These are phyloP conservation scores for Acanthamoeba royreba DNA, from an alignment of 208 protist species.

Conservation along the genomic window DNA sequence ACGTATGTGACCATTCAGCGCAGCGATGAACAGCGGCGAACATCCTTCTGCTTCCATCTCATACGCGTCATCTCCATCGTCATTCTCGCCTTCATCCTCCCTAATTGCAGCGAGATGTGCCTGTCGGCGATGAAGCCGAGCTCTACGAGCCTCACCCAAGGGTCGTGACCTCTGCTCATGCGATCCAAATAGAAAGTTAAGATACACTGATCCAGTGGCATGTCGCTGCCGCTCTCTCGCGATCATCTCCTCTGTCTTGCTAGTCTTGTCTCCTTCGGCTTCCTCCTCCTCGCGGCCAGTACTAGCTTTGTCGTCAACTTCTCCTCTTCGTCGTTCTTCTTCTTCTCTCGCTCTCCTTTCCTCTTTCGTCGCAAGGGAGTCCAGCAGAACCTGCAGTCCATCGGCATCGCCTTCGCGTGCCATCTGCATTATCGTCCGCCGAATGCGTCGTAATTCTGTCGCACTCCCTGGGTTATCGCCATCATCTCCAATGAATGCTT, in stretches of 20 bases:
- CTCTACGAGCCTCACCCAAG: too few species aligned
- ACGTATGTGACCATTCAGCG: background rate
- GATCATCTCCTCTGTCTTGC: too few species aligned
- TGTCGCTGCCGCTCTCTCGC: too few species aligned
- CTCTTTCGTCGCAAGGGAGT: background rate
- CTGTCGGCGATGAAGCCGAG: too few species aligned
- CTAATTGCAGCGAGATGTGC: background rate
- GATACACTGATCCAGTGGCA: too few species aligned
- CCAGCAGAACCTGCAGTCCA: background rate
- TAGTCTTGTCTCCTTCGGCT: too few species aligned
- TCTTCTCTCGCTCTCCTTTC: background rate
- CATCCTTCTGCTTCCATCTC: too few species aligned
- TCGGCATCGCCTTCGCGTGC: background rate
- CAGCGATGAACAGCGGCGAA: background rate
- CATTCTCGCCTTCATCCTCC: background rate
- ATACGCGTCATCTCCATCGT: background rate
- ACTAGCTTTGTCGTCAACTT: background rate
- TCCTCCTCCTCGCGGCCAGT: background rate
- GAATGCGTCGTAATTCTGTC: background rate
- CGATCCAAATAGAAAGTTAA: too few species aligned
- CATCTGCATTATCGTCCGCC: background rate
- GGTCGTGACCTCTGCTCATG: too few species aligned
- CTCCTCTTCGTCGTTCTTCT: background rate
- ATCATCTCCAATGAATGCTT: background rate
- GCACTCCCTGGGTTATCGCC: background rate